Evolutionary conservation across 2,329 filamentous ascomycete genomes (phyloP).

Genomic region (Fusarium fujikuroi): DNA sequence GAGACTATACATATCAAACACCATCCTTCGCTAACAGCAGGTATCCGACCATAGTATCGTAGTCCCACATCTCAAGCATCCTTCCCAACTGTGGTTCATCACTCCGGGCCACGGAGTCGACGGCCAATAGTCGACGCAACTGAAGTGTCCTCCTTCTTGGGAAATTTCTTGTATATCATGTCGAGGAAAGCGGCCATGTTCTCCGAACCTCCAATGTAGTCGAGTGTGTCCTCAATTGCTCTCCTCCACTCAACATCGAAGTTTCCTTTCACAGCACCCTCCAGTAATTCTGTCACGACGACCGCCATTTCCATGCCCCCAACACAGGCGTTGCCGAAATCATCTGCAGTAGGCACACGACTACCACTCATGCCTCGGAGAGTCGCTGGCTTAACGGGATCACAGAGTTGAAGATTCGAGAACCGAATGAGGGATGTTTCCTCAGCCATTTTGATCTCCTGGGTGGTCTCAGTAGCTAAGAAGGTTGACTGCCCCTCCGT

Average conservation of each 20-base stretch:
- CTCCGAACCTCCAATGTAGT: constrained; percentile 18
- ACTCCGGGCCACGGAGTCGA: constrained; percentile 13
- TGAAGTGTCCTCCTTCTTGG: not conserved
- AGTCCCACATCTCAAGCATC: not conserved
- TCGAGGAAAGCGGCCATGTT: constrained; percentile 17
- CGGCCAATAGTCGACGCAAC: not conserved
- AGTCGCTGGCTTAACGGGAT: not conserved
- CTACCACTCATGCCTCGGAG: constrained; percentile 19
- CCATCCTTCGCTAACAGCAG: not conserved
- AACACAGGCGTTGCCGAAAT: constrained; percentile 18
- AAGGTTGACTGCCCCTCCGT: not conserved
- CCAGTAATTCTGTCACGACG: constrained; percentile 14
- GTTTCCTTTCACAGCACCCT: not conserved
- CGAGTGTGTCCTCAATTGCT: constrained; percentile 13
- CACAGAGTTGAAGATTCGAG: not conserved
- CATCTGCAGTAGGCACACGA: not conserved
- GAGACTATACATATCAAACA: not conserved
- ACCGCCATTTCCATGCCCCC: constrained; percentile 26
- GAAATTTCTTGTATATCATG: constrained; percentile 11
- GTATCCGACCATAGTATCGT: not conserved
- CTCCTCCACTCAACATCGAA: constrained; percentile 6
- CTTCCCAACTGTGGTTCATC: not conserved
- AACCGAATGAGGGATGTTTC: not conserved
- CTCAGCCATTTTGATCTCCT: not conserved
- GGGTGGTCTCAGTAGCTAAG: not conserved